Evolutionary conservation across 1,284 basidiomycete genomes (phyloP).

Genomic region (Tetrapyrgos nigripes): DNA sequence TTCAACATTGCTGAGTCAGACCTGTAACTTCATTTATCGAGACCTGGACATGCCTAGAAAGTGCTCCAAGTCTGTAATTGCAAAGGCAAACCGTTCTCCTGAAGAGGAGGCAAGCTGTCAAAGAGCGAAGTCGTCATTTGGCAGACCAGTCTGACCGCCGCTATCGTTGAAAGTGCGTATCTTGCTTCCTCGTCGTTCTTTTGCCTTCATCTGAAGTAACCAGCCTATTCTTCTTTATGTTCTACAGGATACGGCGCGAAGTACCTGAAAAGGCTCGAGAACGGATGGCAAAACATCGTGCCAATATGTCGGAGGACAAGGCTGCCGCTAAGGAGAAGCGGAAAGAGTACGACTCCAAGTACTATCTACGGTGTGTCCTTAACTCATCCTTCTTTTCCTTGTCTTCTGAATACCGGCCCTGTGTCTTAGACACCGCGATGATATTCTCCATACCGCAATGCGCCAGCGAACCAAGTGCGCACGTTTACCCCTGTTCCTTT

Average conservation of each 20-base stretch:
- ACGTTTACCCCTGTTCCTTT: background rate
- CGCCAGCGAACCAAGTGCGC: background rate
- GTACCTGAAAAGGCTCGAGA: background rate
- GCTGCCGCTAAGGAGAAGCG: background rate
- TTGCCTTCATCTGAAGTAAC: background rate
- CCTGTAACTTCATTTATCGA: no score
- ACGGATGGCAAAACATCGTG: background rate
- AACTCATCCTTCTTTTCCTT: background rate
- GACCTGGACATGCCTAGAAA: constrained; percentile 8
- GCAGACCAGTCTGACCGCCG: background rate
- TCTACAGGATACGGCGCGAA: background rate
- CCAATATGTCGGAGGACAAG: background rate
- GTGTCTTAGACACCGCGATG: background rate
- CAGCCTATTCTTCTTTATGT: background rate
- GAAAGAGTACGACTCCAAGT: background rate
- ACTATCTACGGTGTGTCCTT: background rate
- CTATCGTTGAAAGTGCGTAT: constrained; percentile 3
- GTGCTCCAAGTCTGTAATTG: background rate
- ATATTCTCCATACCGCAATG: background rate
- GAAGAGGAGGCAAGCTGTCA: background rate
- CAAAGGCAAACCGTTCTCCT: background rate
- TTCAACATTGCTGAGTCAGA: no score
- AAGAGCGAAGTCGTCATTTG: background rate
- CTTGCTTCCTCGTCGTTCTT: background rate
- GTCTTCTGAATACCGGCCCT: no score